Percentiles rank a stretch among this genome's conserved stretches.
Conservation (phyloP, 73 alveolate genomes). For the Tetrahymena malaccensis region DNA sequence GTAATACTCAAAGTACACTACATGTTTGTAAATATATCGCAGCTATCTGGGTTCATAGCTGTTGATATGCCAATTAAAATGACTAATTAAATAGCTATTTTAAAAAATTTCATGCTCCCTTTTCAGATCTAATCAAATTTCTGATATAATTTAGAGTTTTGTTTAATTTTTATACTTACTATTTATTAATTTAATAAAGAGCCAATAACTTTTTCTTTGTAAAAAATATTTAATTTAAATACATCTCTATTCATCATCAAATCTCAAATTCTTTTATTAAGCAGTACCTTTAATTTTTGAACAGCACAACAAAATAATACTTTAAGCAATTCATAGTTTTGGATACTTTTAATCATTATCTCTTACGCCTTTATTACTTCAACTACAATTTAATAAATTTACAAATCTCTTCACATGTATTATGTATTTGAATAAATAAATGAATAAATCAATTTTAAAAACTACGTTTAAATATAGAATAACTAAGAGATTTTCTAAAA, state of each 20-base stretch:
- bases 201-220: neutral
- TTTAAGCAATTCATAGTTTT: neutral
- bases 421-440: too few relatives aligned
- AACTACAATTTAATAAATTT: too few relatives aligned
- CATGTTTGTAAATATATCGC: neutral
- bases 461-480: too few relatives aligned
- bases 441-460: too few relatives aligned
- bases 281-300: neutral
- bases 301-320: neutral
- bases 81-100: neutral
- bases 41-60: neutral
- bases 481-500: too few relatives aligned
- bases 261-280: neutral
- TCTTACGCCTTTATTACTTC: too few relatives aligned
- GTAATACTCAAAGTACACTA: neutral
- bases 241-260: too few relatives aligned
- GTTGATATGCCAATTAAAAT: neutral
- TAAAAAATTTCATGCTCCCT: neutral
- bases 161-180: neutral
- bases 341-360: neutral
- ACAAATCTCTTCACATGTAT: too few relatives aligned
- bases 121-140: neutral
- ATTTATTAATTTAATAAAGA: too few relatives aligned
- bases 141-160: neutral
- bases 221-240: too few relatives aligned